Conservation (phyloP, 257 asterid genomes). For the Lycium barbarum region DNA sequence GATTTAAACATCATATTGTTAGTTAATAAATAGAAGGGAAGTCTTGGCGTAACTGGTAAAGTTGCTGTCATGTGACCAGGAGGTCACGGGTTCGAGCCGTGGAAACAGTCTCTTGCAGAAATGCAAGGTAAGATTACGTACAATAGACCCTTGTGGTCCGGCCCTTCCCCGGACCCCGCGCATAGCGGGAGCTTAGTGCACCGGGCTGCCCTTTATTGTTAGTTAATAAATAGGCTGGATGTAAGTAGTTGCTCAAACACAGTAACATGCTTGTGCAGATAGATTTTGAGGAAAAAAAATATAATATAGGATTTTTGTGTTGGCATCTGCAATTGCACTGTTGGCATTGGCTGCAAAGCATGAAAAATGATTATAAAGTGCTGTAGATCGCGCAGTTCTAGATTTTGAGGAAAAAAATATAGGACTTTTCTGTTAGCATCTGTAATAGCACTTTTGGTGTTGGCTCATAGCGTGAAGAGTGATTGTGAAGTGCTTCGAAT, state of each 20-base stretch:
- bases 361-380: neutral
- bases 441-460: neutral
- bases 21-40: too few species aligned
- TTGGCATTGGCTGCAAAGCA: neutral
- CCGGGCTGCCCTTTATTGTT: too few species aligned
- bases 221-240: slow-evolving; percentile 2
- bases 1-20: neutral
- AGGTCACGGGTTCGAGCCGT: too few species aligned
- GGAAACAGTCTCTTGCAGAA: too few species aligned
- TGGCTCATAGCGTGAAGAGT: neutral
- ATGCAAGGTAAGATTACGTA: too few species aligned
- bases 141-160: too few species aligned
- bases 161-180: too few species aligned
- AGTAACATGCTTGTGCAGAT: slow-evolving; percentile 14
- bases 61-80: too few species aligned
- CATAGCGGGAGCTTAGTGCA: too few species aligned
- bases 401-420: neutral
- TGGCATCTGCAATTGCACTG: slow-evolving; percentile 4
- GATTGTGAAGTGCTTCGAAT: slow-evolving; percentile 8
- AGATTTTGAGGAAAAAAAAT: neutral
- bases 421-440: too few species aligned
- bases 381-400: neutral
- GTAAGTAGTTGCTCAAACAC: slow-evolving; percentile 3
- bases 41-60: too few species aligned
- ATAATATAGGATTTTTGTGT: neutral